Conservation (phyloP, 257 asterid species). For the Phtheirospermum japonicum region DNA sequence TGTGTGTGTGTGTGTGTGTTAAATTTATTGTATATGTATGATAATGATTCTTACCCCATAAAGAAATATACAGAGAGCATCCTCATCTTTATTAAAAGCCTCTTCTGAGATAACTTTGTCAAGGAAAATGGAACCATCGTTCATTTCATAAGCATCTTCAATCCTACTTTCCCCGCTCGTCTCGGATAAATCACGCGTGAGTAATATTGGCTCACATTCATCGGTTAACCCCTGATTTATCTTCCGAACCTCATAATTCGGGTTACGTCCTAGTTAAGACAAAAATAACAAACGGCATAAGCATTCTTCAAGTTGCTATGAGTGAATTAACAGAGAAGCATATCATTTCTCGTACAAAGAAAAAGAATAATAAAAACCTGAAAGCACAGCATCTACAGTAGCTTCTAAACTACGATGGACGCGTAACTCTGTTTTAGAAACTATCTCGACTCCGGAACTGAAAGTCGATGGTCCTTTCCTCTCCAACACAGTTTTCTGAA, state of each 20-base stretch:
- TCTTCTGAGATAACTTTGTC: conserved; percentile 35
- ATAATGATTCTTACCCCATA: conserved; percentile 85
- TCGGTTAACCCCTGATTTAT: conserved; percentile 43
- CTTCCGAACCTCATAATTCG: conserved; percentile 69
- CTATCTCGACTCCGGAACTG: conserved; percentile 88
- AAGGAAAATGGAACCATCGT: conserved; percentile 26
- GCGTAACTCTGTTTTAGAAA: conserved; percentile 71
- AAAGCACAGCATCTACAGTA: conserved; percentile 85
- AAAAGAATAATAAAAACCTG: conserved; percentile 47
- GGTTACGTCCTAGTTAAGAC: conserved; percentile 62
- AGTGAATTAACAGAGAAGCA: conserved; percentile 16
- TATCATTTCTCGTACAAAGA: conserved; percentile 8
- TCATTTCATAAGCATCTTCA: conserved; percentile 34
- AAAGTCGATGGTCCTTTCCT: conserved; percentile 97
- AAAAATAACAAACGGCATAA: conserved; percentile 21
- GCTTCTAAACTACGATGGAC: conserved; percentile 82
- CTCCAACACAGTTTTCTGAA: conserved; percentile 87
- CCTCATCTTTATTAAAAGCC: conserved; percentile 41
- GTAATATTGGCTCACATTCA: conserved; percentile 32
- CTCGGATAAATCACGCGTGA: conserved; percentile 36
- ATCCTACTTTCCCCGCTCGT: conserved; percentile 33
- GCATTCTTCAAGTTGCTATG: conserved; percentile 11
- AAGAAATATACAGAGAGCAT: conserved; percentile 59
- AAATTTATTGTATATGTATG: too few species aligned
- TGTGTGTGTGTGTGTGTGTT: too few species aligned